These are phyloP conservation scores for Lodderomyces pseudojiufengensis DNA, from an alignment of 1,139 yeast species.

Conservation along the genomic window DNA sequence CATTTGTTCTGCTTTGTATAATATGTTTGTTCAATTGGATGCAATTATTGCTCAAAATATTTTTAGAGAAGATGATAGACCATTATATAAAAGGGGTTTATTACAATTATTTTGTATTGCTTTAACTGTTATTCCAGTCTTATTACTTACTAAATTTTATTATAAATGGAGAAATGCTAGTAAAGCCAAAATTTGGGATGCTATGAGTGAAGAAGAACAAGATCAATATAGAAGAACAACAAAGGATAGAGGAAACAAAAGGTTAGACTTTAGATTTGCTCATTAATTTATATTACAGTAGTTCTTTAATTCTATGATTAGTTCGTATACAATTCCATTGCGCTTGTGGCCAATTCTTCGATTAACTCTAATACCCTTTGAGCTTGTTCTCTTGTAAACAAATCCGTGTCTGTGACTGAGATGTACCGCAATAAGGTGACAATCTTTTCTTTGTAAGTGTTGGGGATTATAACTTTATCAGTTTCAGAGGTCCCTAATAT, in stretches of 20 bases:
- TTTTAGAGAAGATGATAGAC: conserved; percentile 55
- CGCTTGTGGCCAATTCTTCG: conserved; percentile 27
- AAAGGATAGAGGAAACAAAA: conserved; percentile 49
- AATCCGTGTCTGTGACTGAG: conserved; percentile 48
- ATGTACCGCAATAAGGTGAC: conserved; percentile 42
- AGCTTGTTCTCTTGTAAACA: conserved; percentile 59
- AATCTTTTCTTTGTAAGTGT: conserved; percentile 40
- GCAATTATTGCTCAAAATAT: conserved; percentile 49
- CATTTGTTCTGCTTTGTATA: conserved; percentile 44
- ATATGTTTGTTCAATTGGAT: conserved; percentile 59
- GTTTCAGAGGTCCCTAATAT: conserved; percentile 42
- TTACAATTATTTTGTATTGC: conserved; percentile 18
- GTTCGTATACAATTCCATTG: conserved; percentile 11
- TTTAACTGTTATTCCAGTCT: conserved; percentile 17
- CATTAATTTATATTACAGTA: conserved; percentile 10
- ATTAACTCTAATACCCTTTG: conserved; percentile 40
- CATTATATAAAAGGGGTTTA: conserved; percentile 56
- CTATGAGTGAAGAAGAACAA: conserved; percentile 45
- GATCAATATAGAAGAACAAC: conserved; percentile 40
- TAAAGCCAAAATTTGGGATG: conserved; percentile 45
- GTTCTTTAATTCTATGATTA: neutral
- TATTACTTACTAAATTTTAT: conserved; percentile 29
- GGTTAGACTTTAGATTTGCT: conserved; percentile 49
- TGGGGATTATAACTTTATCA: conserved; percentile 48
- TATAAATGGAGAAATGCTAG: conserved; percentile 45